Conservation (phyloP, 1,139 yeast genomes). For the Cylindricascospora bacillispora region DNA sequence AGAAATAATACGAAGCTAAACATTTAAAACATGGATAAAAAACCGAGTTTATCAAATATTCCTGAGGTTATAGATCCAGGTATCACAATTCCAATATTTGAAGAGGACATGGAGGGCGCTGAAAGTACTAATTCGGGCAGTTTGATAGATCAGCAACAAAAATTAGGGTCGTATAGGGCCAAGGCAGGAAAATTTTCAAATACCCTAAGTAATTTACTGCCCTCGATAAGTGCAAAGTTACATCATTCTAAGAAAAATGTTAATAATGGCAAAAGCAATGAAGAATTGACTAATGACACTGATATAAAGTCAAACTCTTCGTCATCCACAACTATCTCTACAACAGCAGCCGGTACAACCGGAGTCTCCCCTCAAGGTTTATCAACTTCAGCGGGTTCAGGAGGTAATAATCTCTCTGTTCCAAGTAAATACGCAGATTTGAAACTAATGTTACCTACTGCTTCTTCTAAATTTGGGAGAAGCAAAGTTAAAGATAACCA, state of each 20-base stretch:
- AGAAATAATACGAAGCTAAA: too few relatives aligned
- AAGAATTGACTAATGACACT: neutral
- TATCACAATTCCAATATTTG: slow-evolving; percentile 25
- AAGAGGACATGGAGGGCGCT: slow-evolving; percentile 10
- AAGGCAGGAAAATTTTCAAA: slow-evolving; percentile 25
- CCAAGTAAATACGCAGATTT: slow-evolving; percentile 3
- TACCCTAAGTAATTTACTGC: slow-evolving; percentile 22
- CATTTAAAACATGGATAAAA: too few relatives aligned
- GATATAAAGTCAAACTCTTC: neutral
- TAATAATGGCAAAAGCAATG: neutral
- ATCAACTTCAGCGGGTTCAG: slow-evolving; percentile 8
- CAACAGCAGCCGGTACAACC: too few relatives aligned
- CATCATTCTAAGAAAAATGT: slow-evolving; percentile 21
- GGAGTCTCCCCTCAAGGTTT: too few relatives aligned
- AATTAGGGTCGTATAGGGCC: slow-evolving; percentile 21
- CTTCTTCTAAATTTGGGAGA: too few relatives aligned
- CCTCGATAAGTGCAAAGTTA: slow-evolving; percentile 24
- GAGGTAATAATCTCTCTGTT: too few relatives aligned
- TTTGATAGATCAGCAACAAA: slow-evolving; percentile 9
- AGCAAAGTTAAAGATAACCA: neutral
- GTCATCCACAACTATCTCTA: neutral
- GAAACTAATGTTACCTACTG: neutral
- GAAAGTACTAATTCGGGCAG: slow-evolving; percentile 1
- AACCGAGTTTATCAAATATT: slow-evolving; percentile 16
- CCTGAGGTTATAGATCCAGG: slow-evolving; percentile 26